Evolutionary conservation across 805 yeast genomes (phyloP).

Genomic region (Candida multigemmis): DNA sequence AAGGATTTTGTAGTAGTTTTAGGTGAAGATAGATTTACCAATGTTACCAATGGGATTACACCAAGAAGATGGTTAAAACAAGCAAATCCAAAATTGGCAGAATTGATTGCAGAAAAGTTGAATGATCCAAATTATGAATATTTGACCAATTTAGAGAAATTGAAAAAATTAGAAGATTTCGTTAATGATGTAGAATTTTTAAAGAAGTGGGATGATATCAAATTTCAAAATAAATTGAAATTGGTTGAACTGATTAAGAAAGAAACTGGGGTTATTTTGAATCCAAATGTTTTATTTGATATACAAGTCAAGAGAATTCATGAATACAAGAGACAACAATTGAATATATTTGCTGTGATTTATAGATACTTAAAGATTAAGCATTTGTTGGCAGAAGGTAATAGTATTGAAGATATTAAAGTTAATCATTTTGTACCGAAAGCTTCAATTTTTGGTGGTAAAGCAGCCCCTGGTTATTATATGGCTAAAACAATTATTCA

Average conservation of each 20-base stretch:
- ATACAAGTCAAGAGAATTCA: slow-evolving; percentile 92
- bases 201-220: slow-evolving; percentile 61
- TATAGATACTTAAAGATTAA: slow-evolving; percentile 74
- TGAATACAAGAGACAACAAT: slow-evolving; percentile 92
- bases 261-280: slow-evolving; percentile 57
- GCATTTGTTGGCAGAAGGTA: slow-evolving; percentile 45
- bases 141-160: slow-evolving; percentile 55
- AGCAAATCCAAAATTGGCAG: slow-evolving; percentile 77
- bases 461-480: slow-evolving; percentile 96
- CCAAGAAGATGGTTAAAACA: slow-evolving; percentile 95
- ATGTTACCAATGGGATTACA: slow-evolving; percentile 91
- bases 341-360: slow-evolving; percentile 85
- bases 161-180: slow-evolving; percentile 58
- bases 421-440: slow-evolving; percentile 61
- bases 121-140: slow-evolving; percentile 58
- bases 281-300: slow-evolving; percentile 72
- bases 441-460: slow-evolving; percentile 84
- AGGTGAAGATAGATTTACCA: slow-evolving; percentile 78
- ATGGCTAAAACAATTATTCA: slow-evolving; percentile 90
- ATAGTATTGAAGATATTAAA: slow-evolving; percentile 37
- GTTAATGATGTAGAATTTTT: slow-evolving; percentile 65
- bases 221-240: slow-evolving; percentile 57
- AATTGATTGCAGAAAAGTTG: slow-evolving; percentile 62
- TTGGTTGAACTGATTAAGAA: slow-evolving; percentile 60
- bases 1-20: slow-evolving; percentile 80